Conservation (phyloP, 2,329 filamentous ascomycete species). For the Fusarium decemcellulare region DNA sequence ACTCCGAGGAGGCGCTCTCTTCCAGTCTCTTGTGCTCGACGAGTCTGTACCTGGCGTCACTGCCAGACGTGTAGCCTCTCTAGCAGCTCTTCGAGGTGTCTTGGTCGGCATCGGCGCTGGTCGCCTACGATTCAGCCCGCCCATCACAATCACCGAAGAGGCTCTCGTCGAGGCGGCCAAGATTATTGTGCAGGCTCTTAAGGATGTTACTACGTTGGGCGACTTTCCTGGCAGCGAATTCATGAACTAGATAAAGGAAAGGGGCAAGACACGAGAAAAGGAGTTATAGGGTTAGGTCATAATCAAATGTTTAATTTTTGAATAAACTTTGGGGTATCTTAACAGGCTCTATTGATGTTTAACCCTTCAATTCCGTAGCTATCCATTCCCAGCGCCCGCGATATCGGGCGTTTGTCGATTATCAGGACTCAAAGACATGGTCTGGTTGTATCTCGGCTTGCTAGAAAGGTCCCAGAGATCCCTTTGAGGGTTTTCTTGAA, state of each 20-base stretch:
- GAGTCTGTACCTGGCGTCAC: constrained; percentile 14
- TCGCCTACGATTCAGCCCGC: constrained; percentile 20
- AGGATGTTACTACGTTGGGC: neutral
- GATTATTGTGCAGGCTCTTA: constrained; percentile 14
- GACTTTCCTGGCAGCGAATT: constrained; percentile 15
- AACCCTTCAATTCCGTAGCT: no score
- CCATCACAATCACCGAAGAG: constrained; percentile 27
- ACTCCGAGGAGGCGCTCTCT: constrained; percentile 14
- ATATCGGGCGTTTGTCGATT: no score
- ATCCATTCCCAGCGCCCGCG: no score
- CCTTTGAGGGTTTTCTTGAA: no score
- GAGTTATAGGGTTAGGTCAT: no score
- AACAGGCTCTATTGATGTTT: no score
- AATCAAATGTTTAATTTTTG: no score
- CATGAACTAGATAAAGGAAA: constrained; percentile 9
- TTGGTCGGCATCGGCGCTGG: constrained; percentile 13
- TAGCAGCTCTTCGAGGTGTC: constrained; percentile 10
- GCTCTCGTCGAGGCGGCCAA: constrained; percentile 11
- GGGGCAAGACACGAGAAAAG: no score
- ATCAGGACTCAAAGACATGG: no score
- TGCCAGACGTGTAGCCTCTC: constrained; percentile 2
- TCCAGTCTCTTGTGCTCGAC: constrained; percentile 22
- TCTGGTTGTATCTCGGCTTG: no score
- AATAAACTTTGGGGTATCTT: no score
- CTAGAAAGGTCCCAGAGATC: no score